Evolutionary conservation across 495 filamentous ascomycete species (phyloP), one percentile per base, ranked within the genome.

Genomic region (Aspergillus affinis): DNA sequence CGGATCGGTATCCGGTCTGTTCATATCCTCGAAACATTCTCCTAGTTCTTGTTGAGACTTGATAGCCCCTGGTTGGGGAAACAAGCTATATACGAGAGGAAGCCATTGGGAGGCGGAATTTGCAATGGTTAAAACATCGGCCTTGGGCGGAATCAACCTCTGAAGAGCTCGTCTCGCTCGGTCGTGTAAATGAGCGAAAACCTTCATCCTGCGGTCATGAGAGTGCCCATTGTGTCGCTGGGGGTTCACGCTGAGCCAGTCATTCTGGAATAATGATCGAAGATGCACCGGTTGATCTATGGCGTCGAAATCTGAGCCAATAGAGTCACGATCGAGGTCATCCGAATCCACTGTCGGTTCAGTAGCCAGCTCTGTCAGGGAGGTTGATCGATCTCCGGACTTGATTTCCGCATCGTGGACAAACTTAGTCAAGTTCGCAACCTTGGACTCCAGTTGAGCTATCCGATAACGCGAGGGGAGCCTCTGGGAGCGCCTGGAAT

Each of bases 191-290:
- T 61, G 59, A 2, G 51, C 47, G 6, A 61, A 61, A 13, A 20
- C 58, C 32, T 59, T 63, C 9, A 26, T 21, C 41, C 50, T 52
- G 1, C 62, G 55, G 13, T 65, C 55, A 26, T 54, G 55, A 1
- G 44, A 41, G 3, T 61, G 60, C 1, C 48, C 47, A 48, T 59
- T 44, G 9, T 58, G 32, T 2, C 50, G 45, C 4, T 48, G 36
- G 5, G 56, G 55, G 13, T 68, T 63, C 13, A 61, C 59, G 10
- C 61, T 66, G 7, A 72, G 60, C 63, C 64, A 70, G n/a, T 68
- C 65, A 53, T 72, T 72, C n/a, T 72, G 58, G 51, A 72, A 72
- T 4, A 70, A 60, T 20, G 64, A 60, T 17, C 66, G 65, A n/a
- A 72, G 26, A 32, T 70, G 68, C 8, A 62, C 60, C 17, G 67